Evolutionary conservation across 768 basidiomycete species (phyloP).

Genomic region (Postia placenta): DNA sequence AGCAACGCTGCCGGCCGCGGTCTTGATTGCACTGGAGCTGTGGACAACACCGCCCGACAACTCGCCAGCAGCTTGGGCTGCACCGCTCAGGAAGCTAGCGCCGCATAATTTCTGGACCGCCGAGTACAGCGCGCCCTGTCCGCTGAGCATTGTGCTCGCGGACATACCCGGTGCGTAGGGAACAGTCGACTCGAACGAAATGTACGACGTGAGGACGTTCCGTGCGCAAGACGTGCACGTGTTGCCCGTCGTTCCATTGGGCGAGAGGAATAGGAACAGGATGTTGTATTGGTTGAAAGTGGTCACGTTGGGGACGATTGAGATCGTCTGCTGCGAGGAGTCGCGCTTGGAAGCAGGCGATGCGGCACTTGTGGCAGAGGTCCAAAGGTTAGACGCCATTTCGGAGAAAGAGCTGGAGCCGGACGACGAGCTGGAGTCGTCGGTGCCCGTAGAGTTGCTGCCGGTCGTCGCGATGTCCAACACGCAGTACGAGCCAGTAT

Average conservation of each 20-base stretch:
- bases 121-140: slow-evolving; percentile 62
- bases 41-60: slow-evolving; percentile 34
- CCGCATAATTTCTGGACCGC: slow-evolving; percentile 64
- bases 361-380: slow-evolving; percentile 11
- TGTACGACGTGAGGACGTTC: slow-evolving; percentile 69
- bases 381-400: slow-evolving; percentile 23
- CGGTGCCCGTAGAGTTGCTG: slow-evolving; percentile 18
- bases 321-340: slow-evolving; percentile 26
- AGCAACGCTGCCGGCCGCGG: slow-evolving; percentile 21
- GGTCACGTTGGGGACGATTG: slow-evolving; percentile 44
- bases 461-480: slow-evolving; percentile 34
- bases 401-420: slow-evolving; percentile 10
- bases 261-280: slow-evolving; percentile 72
- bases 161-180: slow-evolving; percentile 75
- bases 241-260: slow-evolving; percentile 35
- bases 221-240: slow-evolving; percentile 86
- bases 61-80: slow-evolving; percentile 64
- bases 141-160: slow-evolving; percentile 56
- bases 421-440: slow-evolving; percentile 9
- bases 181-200: slow-evolving; percentile 60
- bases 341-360: slow-evolving; percentile 15
- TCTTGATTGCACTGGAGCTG: slow-evolving; percentile 23
- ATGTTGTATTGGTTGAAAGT: slow-evolving; percentile 57
- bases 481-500: slow-evolving; percentile 65
- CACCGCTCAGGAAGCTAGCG: slow-evolving; percentile 57